Conservation (phyloP, 148 eudicot species). For the Chenopodium suecicum region DNA sequence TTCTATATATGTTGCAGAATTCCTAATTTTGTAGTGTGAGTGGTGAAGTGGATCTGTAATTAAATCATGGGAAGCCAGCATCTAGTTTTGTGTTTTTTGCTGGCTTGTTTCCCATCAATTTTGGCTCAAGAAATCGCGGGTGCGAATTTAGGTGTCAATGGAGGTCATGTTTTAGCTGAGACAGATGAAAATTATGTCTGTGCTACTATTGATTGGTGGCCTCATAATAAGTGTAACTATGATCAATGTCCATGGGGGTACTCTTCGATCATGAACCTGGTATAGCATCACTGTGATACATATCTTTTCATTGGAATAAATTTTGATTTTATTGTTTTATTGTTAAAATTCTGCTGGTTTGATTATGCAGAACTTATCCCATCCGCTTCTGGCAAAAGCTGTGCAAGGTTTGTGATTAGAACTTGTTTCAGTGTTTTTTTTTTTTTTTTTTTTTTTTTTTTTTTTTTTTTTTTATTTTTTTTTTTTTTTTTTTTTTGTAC, state of each 20-base stretch:
- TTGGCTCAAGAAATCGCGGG: slow-evolving; percentile 50
- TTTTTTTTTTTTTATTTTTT: too few species aligned
- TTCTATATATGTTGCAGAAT: slow-evolving; percentile 10
- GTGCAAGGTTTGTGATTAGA: slow-evolving; percentile 55
- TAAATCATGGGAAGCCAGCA: slow-evolving; percentile 24
- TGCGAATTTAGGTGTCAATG: slow-evolving; percentile 48
- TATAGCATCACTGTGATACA: slow-evolving; percentile 22
- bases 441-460: too few species aligned
- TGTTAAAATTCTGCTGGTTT: not conserved
- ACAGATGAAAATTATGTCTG: slow-evolving; percentile 76
- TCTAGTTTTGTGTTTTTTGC: slow-evolving; percentile 34
- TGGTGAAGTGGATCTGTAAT: not conserved
- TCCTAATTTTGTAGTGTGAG: slow-evolving; percentile 2
- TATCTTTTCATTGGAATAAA: not conserved
- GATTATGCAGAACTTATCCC: slow-evolving; percentile 61
- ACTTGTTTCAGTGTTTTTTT: not conserved
- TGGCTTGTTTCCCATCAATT: slow-evolving; percentile 43
- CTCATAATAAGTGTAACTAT: slow-evolving; percentile 76
- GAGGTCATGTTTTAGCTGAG: slow-evolving; percentile 44
- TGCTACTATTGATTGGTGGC: slow-evolving; percentile 99
- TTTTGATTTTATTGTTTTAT: not conserved
- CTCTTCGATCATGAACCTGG: slow-evolving; percentile 74
- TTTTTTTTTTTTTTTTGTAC: not conserved
- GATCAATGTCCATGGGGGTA: slow-evolving; percentile 82
- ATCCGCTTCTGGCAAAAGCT: slow-evolving; percentile 73